These are phyloP conservation scores for Fusarium concolor DNA, from an alignment of 2,329 filamentous ascomycete genomes.

Conservation along the genomic window DNA sequence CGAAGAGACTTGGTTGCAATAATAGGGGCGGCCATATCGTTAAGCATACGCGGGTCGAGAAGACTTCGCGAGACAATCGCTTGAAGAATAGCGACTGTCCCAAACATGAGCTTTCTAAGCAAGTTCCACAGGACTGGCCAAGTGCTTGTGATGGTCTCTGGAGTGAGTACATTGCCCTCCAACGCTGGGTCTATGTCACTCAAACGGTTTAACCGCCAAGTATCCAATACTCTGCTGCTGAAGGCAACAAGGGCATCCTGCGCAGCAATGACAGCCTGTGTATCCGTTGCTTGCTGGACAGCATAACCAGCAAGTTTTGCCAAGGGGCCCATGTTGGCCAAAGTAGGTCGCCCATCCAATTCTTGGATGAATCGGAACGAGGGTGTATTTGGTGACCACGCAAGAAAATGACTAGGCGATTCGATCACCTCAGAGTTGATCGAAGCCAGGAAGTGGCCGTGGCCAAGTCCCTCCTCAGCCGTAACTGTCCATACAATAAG, in stretches of 20 bases:
- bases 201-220: constrained; percentile 81
- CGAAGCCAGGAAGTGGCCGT: constrained; percentile 78
- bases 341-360: constrained; percentile 70
- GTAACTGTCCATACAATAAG: constrained; percentile 75
- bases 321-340: constrained; percentile 75
- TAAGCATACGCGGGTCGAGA: constrained; percentile 61
- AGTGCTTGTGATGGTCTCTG: constrained; percentile 73
- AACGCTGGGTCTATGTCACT: constrained; percentile 77
- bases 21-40: constrained; percentile 63
- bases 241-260: constrained; percentile 76
- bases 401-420: constrained; percentile 57
- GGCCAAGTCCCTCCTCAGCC: constrained; percentile 78
- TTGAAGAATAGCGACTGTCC: constrained; percentile 78
- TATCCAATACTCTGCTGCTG: constrained; percentile 71
- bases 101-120: constrained; percentile 80
- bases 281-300: constrained; percentile 65
- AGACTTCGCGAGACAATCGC: constrained; percentile 75
- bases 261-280: constrained; percentile 58
- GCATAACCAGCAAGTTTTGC: constrained; percentile 74
- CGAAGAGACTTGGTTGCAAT: constrained; percentile 79
- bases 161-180: constrained; percentile 71
- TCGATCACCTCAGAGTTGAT: constrained; percentile 76
- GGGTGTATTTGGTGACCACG: constrained; percentile 71
- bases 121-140: constrained; percentile 80
- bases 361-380: constrained; percentile 71